A percentile compares a stretch with the other conserved stretches of the same genome.
Conservation (phyloP, 2,329 filamentous ascomycete genomes). For the Nectriaceae sp. region DNA sequence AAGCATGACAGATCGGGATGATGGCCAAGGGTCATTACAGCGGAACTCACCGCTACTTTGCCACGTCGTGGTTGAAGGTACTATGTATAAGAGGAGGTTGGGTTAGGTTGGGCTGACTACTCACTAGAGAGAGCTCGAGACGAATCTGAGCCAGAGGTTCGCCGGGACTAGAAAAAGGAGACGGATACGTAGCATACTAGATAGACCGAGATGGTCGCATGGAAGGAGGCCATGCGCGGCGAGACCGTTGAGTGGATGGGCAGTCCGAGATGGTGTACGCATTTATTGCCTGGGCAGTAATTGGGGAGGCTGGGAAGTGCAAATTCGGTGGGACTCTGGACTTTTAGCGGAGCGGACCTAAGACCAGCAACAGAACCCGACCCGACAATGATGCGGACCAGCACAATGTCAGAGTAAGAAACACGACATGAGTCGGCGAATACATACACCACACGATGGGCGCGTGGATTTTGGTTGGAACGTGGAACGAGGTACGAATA, state of each 20-base stretch:
- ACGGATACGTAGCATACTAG: not conserved
- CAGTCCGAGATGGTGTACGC: conserved; percentile 2
- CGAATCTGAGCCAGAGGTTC: not conserved
- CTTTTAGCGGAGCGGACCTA: not conserved
- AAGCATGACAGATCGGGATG: too few species aligned
- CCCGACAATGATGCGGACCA: not conserved
- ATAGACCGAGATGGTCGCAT: conserved; percentile 21
- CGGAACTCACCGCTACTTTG: conserved; percentile 11
- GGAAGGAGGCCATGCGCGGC: conserved; percentile 24
- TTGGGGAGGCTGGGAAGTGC: conserved; percentile 26
- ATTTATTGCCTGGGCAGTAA: conserved; percentile 12
- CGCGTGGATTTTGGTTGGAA: not conserved
- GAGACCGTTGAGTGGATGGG: conserved; percentile 18
- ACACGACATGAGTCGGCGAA: conserved; percentile 1
- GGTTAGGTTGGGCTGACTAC: not conserved
- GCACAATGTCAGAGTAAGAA: not conserved
- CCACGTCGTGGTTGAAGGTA: not conserved
- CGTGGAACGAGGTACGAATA: not conserved
- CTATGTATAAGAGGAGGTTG: not conserved
- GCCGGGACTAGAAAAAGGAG: not conserved
- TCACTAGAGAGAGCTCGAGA: not conserved
- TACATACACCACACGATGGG: not conserved
- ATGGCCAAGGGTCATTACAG: too few species aligned
- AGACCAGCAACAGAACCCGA: not conserved
- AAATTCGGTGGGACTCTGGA: conserved; percentile 6